Percentiles rank a stretch among this genome's conserved stretches.
Conservation (phyloP, 352 stramenopile species). For the Globisporangium nodosum region DNA sequence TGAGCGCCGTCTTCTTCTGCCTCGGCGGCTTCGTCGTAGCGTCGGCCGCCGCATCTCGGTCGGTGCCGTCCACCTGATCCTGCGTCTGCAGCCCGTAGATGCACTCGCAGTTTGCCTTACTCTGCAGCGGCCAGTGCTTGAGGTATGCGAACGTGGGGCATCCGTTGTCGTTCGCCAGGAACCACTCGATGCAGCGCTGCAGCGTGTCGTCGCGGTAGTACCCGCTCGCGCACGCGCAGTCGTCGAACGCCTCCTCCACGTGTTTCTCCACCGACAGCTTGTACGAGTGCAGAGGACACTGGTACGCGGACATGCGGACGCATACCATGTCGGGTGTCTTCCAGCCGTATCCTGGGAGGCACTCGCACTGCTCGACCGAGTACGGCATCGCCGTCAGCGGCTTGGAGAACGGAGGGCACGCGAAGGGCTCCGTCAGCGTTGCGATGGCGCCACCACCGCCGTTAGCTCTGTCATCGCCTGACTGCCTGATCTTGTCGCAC, state of each 20-base stretch:
- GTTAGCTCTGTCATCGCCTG: conserved; percentile 10
- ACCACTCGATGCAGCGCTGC: conserved; percentile 55
- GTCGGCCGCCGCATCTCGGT: conserved; percentile 14
- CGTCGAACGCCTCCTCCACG: conserved; percentile 41
- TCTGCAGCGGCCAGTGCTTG: conserved; percentile 73
- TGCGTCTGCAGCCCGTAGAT: conserved; percentile 31
- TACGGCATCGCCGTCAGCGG: conserved; percentile 46
- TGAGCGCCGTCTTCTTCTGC: conserved; percentile 5
- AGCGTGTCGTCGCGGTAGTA: conserved; percentile 59
- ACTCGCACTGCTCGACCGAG: conserved; percentile 73
- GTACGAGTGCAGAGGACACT: conserved; percentile 58
- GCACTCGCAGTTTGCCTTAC: conserved; percentile 65
- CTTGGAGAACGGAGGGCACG: conserved; percentile 55
- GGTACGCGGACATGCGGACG: conserved; percentile 46
- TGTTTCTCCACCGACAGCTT: conserved; percentile 22
- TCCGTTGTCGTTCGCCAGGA: conserved; percentile 54
- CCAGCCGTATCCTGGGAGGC: conserved; percentile 67
- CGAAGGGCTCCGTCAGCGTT: conserved; percentile 16
- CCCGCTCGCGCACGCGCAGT: conserved; percentile 66
- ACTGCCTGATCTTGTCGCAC: conserved; percentile 28
- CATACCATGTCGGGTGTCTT: conserved; percentile 68
- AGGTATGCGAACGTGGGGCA: conserved; percentile 60
- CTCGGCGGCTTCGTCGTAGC: conserved; percentile 12
- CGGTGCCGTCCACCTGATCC: neutral
- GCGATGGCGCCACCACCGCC: neutral